Conservation (phyloP, 2,329 filamentous ascomycete species). For the Scedosporium dehoogii region DNA sequence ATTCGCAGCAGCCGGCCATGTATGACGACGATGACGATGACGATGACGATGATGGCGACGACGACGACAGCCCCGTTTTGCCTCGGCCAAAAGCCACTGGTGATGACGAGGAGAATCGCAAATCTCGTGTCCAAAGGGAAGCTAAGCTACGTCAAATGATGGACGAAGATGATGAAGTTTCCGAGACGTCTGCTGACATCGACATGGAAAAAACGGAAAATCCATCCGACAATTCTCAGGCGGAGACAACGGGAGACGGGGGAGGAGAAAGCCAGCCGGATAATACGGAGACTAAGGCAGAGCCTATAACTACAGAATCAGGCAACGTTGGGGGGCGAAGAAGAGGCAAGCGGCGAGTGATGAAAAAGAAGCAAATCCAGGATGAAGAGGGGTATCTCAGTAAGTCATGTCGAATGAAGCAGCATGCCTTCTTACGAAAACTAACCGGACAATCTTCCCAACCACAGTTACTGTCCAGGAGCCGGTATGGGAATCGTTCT, state of each 20-base stretch:
- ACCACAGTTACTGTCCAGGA: slow-evolving; percentile 73
- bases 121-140: slow-evolving; percentile 25
- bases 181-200: slow-evolving; percentile 18
- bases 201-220: slow-evolving; percentile 11
- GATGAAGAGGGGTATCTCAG: slow-evolving; percentile 87
- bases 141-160: slow-evolving; percentile 31
- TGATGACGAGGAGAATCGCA: slow-evolving; percentile 16
- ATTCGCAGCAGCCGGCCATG: slow-evolving; percentile 19
- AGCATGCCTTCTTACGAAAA: neutral
- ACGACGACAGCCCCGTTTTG: slow-evolving; percentile 9
- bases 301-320: slow-evolving; percentile 41
- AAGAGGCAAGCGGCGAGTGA: slow-evolving; percentile 67
- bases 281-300: slow-evolving; percentile 26
- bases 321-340: slow-evolving; percentile 51
- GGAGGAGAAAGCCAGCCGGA: slow-evolving; percentile 10
- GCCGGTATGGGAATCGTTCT: slow-evolving; percentile 82
- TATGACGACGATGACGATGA: slow-evolving; percentile 29
- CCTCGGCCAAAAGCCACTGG: slow-evolving; percentile 16
- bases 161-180: slow-evolving; percentile 49
- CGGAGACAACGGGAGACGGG: neutral
- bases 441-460: slow-evolving; percentile 6
- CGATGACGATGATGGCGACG: slow-evolving; percentile 22
- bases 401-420: slow-evolving; percentile 30
- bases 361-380: slow-evolving; percentile 78
- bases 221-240: neutral